Percentiles rank a stretch among this genome's conserved stretches.
Evolutionary conservation across 2,329 filamentous ascomycete species (phyloP).

Genomic region (Dactylonectria estremocensis): DNA sequence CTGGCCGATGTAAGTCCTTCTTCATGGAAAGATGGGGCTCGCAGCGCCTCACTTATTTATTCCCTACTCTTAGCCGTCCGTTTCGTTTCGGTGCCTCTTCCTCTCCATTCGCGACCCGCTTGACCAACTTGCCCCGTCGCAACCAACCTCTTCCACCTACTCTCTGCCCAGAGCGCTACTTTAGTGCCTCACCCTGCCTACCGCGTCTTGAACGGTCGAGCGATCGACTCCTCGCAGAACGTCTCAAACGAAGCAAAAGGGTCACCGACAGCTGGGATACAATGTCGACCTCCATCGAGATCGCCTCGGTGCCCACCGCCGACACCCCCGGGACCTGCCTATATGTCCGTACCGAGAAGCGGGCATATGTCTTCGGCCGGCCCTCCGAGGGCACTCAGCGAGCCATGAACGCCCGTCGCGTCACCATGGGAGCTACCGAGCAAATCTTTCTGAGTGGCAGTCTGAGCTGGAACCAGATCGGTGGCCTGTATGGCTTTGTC

Average conservation of each 20-base stretch:
- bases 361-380: conserved; percentile 89
- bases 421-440: conserved; percentile 75
- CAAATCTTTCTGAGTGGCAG: conserved; percentile 88
- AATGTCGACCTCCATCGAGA: conserved; percentile 83
- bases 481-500: conserved; percentile 88
- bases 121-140: background rate
- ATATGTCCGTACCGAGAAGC: conserved; percentile 84
- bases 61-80: conserved; percentile 32
- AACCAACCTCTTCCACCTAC: conserved; percentile 4
- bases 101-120: background rate
- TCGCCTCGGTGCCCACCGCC: conserved; percentile 86
- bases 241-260: background rate
- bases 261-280: conserved; percentile 3
- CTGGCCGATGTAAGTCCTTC: conserved; percentile 18
- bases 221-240: background rate
- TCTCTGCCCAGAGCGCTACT: background rate
- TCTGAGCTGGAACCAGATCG: conserved; percentile 81
- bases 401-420: conserved; percentile 77
- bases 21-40: conserved; percentile 52
- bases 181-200: background rate
- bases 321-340: conserved; percentile 89
- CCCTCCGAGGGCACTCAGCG: conserved; percentile 89
- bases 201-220: background rate
- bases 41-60: conserved; percentile 38
- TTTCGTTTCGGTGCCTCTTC: conserved; percentile 12